Evolutionary conservation across 208 protist species (phyloP), one percentile per base, ranked within the genome.

Genomic region (Trypanosoma caninum): DNA sequence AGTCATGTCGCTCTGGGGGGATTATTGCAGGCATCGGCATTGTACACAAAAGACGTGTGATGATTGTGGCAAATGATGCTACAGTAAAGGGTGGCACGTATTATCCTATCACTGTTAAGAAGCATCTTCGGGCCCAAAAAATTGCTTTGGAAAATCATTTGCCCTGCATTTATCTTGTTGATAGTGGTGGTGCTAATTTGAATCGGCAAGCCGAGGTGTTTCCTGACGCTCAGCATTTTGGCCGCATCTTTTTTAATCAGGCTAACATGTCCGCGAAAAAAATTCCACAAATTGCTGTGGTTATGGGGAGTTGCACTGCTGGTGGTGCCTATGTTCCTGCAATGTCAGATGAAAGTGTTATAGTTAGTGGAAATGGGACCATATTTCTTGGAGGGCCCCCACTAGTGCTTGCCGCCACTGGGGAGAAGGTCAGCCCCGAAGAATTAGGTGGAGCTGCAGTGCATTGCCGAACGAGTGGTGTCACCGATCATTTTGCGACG

Each of bases 81-180:
- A 99, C 97, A 10, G 97, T 99, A 3, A 98, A 98, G 65, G 97
- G 97, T 40, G 97, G 97, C 40, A 97, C 97, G 18, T 99, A 99
- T 76, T 98, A 97, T 72, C 97, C 97, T 44, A 98, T 99, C 54
- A 98, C 94, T 3, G 96, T 99, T 0, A 99, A 98, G 75, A 99
- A 99, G 76, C 97, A 99, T 70, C 69, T 99, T 31, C 84, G 94
- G 48, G 97, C 97, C 16, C 94, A 97, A 69, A 97, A 98, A 59
- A 98, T 99, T 65, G 97, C 97, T 8, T 47, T 73, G 65, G 74
- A 98, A 76, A 98, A 98, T 70, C 69, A 82, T 35, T 64, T 99
- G 44, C 97, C 97, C n/a, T 98, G 97, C 69, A 78, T 99, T 48
- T 99, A 99, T 76, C 80, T 99, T 14, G 96, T 98, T 16, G 97